Conservation (phyloP, 441 rosid species). For the Heliophila coronopifolia region DNA sequence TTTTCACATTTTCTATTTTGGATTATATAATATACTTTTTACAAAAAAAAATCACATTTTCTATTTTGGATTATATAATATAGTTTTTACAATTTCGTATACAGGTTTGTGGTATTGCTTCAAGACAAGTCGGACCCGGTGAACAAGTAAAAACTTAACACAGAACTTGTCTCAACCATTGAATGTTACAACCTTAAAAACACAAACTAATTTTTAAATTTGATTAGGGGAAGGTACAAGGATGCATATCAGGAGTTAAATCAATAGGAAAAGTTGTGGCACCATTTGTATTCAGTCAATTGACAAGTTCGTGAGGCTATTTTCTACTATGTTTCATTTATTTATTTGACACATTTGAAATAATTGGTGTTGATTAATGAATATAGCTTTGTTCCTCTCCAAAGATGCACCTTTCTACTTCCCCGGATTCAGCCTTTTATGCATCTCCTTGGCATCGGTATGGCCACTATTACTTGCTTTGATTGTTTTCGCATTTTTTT, state of each 20-base stretch:
- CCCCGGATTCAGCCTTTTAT: slow-evolving; percentile 79
- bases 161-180: background rate
- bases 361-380: background rate
- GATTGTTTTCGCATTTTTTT: too few species aligned
- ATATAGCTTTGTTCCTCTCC: slow-evolving; percentile 72
- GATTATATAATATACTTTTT: background rate
- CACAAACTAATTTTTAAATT: too few species aligned
- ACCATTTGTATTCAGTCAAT: slow-evolving; percentile 74
- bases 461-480: background rate
- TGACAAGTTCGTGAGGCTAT: slow-evolving; percentile 44
- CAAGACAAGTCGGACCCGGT: slow-evolving; percentile 65
- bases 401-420: slow-evolving; percentile 62
- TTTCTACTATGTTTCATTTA: background rate
- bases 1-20: background rate
- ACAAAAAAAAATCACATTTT: too few species aligned
- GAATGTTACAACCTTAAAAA: background rate
- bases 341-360: background rate
- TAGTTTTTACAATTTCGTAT: background rate
- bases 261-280: slow-evolving; percentile 69
- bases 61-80: background rate
- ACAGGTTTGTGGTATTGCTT: slow-evolving; percentile 74
- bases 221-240: slow-evolving; percentile 97
- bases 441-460: slow-evolving; percentile 57
- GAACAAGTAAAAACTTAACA: slow-evolving; percentile 51
- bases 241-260: slow-evolving; percentile 71